Conservation (phyloP, 306 rosid genomes). For the Albizia julibrissin region DNA sequence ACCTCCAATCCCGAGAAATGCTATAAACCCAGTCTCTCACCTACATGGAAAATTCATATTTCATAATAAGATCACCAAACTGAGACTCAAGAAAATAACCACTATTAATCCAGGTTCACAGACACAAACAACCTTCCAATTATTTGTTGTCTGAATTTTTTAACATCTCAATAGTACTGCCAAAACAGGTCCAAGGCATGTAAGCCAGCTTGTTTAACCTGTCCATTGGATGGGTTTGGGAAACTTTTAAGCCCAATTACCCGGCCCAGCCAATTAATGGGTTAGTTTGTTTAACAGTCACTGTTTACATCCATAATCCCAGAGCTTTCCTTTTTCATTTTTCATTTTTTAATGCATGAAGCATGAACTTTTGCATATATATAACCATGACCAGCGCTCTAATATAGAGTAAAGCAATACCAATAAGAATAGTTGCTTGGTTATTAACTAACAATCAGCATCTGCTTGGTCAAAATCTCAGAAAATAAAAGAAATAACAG, state of each 20-base stretch:
- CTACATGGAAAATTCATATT: slow-evolving; percentile 39
- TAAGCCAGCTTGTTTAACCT: neutral
- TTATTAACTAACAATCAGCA: neutral
- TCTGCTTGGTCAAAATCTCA: slow-evolving; percentile 12
- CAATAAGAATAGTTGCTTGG: slow-evolving; percentile 1
- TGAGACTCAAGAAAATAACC: neutral
- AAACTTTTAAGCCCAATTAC: neutral
- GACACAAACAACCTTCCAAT: neutral
- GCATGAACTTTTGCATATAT: neutral
- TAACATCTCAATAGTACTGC: neutral
- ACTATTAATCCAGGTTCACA: neutral
- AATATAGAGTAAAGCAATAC: neutral
- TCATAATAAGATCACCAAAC: slow-evolving; percentile 14
- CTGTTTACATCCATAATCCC: neutral
- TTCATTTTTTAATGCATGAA: neutral
- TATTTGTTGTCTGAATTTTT: neutral
- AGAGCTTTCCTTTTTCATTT: neutral
- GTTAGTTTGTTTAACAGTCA: neutral
- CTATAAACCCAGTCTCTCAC: slow-evolving; percentile 94
- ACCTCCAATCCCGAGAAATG: slow-evolving; percentile 75
- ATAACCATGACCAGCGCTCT: neutral
- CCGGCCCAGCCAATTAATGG: neutral
- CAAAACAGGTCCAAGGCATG: neutral
- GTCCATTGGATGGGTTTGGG: neutral
- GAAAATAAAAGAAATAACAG: neutral